phyloP scores from a whole-genome alignment of 164 flowering plant genomes.

The Dillenia turbinata region DNA sequence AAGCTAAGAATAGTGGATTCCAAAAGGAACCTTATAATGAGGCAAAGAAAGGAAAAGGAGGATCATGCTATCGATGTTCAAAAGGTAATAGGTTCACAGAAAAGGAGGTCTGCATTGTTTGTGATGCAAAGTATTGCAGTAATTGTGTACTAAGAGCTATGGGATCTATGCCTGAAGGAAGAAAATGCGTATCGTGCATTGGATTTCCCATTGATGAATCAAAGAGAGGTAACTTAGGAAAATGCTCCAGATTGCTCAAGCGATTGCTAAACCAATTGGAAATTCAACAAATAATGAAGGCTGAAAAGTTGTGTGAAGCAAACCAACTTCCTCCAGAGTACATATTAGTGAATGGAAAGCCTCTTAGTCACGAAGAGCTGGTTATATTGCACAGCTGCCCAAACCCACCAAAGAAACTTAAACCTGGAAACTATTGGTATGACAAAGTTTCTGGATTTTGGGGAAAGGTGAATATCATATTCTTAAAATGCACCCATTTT shows the following conservation, averaged over 20 bases:
- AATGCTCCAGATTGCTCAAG: slow-evolving; percentile 84
- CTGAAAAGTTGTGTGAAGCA: slow-evolving; percentile 76
- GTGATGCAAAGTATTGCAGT: slow-evolving; percentile 89
- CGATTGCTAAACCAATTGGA: slow-evolving; percentile 74
- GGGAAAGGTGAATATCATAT: slow-evolving; percentile 80
- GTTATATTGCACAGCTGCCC: slow-evolving; percentile 59
- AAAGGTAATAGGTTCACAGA: slow-evolving; percentile 86
- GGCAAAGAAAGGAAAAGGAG: slow-evolving; percentile 64
- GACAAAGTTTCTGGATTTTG: slow-evolving; percentile 97
- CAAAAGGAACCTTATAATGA: slow-evolving; percentile 24
- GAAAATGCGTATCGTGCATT: slow-evolving; percentile 93
- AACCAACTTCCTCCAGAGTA: slow-evolving; percentile 87
- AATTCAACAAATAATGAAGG: slow-evolving; percentile 73
- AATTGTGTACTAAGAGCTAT: slow-evolving; percentile 93
- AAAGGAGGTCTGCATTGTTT: slow-evolving; percentile 92
- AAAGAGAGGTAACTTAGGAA: slow-evolving; percentile 70
- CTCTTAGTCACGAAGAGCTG: slow-evolving; percentile 80
- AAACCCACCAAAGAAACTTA: slow-evolving; percentile 87
- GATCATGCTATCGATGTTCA: slow-evolving; percentile 75
- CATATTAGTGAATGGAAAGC: slow-evolving; percentile 73
- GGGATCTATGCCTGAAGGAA: slow-evolving; percentile 99
- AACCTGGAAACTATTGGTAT: slow-evolving; percentile 97
- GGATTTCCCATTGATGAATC: slow-evolving; percentile 79
- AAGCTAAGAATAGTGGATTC: slow-evolving; percentile 18
- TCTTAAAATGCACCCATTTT: background rate